A percentile compares a stretch with the other conserved stretches of the same genome.
These are phyloP conservation scores for Perkinsus chesapeaki DNA, from an alignment of 169 alveolate genomes.

Conservation along the genomic window DNA sequence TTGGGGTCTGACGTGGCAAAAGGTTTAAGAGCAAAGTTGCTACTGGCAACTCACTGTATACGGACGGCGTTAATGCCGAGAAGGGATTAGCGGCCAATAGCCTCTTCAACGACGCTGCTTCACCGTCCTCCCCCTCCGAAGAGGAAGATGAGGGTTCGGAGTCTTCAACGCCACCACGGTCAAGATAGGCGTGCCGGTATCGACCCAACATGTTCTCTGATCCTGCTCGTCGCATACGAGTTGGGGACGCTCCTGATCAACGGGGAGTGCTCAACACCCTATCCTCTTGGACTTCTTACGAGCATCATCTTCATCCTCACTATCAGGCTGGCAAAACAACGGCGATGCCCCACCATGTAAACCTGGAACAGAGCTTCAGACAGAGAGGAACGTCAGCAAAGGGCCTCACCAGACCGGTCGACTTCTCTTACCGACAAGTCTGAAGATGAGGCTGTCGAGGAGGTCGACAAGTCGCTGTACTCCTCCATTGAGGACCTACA, in stretches of 20 bases:
- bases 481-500: not conserved
- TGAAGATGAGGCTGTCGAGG: not conserved
- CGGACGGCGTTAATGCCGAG: not conserved
- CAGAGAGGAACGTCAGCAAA: no score
- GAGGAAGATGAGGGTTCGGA: not conserved
- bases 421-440: not conserved
- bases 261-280: not conserved
- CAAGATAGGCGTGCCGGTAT: not conserved
- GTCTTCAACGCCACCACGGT: not conserved
- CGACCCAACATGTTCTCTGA: not conserved
- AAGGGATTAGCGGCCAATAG: not conserved
- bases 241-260: not conserved
- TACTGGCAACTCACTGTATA: not conserved
- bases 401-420: not conserved
- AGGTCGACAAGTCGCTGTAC: not conserved
- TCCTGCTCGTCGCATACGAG: not conserved
- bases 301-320: no score
- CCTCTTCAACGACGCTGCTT: not conserved
- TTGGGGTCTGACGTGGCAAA: not conserved
- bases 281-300: no score
- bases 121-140: not conserved
- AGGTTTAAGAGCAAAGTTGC: not conserved
- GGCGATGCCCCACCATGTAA: no score
- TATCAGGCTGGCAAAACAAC: no score
- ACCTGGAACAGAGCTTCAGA: no score